Evolutionary conservation across 805 yeast species (phyloP).

Genomic region (Yarrowia yakushimensis): DNA sequence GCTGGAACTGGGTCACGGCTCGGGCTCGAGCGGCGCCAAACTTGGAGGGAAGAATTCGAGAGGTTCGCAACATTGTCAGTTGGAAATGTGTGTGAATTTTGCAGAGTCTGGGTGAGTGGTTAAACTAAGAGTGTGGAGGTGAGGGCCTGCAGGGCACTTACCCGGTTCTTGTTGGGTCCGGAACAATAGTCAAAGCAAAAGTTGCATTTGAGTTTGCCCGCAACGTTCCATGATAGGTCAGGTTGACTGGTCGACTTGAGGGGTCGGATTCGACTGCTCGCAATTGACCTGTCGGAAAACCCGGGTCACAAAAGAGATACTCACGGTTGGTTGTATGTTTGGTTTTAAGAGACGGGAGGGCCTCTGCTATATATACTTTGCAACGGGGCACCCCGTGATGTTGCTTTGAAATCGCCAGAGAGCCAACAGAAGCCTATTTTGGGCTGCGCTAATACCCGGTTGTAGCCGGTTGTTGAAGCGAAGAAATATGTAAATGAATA

Average conservation of each 20-base stretch:
- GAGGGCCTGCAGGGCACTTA: conserved; percentile 8
- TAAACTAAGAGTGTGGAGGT: neutral
- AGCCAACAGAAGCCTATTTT: neutral
- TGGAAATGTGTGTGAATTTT: neutral
- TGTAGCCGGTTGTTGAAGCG: neutral
- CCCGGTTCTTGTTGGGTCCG: conserved; percentile 24
- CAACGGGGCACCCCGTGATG: neutral
- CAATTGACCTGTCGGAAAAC: too few relatives aligned
- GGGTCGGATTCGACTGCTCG: too few relatives aligned
- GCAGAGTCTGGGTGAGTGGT: neutral
- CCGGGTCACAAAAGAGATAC: neutral
- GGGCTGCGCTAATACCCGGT: conserved; percentile 11
- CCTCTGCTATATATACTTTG: neutral
- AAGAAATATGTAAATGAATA: neutral
- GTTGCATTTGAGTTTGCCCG: neutral
- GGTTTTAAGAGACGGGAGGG: neutral
- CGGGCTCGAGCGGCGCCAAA: neutral
- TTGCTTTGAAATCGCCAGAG: conserved; percentile 1
- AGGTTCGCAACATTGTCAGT: conserved; percentile 20
- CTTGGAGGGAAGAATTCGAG: conserved; percentile 17
- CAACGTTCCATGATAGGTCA: too few relatives aligned
- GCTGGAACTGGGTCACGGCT: conserved; percentile 22
- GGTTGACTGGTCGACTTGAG: too few relatives aligned
- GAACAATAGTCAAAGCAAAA: conserved; percentile 2
- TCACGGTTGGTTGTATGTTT: neutral